Base-by-base conservation (phyloP, 2,329 filamentous ascomycete genomes). In the Claviceps paspali region DNA sequence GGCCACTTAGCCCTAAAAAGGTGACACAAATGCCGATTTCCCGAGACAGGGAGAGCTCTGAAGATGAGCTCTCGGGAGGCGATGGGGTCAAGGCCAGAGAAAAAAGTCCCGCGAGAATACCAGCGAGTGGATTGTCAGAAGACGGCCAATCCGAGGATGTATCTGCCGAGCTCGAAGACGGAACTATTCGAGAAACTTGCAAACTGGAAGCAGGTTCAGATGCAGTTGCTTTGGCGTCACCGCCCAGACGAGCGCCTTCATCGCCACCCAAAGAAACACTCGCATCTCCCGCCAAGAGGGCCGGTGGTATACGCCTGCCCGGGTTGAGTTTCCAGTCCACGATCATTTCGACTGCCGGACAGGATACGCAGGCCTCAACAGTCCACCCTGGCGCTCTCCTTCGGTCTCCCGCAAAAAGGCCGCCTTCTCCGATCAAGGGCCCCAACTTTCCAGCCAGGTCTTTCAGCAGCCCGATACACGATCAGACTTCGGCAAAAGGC, bases 1-100 rank as follows among this genome's bases (percentile, higher is more conserved):
- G 63, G 39, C 73, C 74, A 24, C 59, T 79, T 37, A 77, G 73
- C 56, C 73, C 73, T 57, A 77, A 71, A 62, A 79, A 79, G 63
- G 65, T 72, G 46, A 72, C 70, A 29, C 70, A 76, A 57, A 60
- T 77, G 46, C 60, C 64, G 35, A 45, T 61, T 42, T 61, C 50
- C 49, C 55, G 57, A 44, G 68, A 70, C 36, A 48, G 51, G 21
- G 60, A 62, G 22, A 49, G 52, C 34, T 75, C 73, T 11, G 73
- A 78, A 35, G 73, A 79, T 48, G 73, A 78, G 51, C 64, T 78
- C 26, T 67, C 67, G 21, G 63, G 63, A 65, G 45, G 62, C 62
- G 2, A 37, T 66, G 67, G 5, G 11, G 11, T 26, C 14, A 31
- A n/a, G 17, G 14, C 14, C 6, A 19, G 15, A 19, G 15, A 5